Evolutionary conservation across 176 grass and related monocot genomes (phyloP).

Genomic region (Cenchrus americanus): DNA sequence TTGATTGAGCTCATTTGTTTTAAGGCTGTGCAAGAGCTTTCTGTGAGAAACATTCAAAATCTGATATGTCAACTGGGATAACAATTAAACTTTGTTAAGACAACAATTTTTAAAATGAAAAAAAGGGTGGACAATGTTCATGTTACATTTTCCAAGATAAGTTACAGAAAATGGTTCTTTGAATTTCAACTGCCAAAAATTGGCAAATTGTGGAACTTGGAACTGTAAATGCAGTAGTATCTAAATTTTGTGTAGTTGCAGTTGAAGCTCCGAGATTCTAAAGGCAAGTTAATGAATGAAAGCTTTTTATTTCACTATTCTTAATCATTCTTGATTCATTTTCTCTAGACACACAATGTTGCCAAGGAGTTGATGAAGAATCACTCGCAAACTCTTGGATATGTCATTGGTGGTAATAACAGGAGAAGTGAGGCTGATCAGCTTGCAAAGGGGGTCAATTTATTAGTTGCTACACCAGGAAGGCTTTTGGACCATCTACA

Average conservation of each 20-base stretch:
- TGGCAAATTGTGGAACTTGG: background rate
- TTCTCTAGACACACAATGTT: slow-evolving; percentile 82
- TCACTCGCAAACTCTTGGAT: slow-evolving; percentile 89
- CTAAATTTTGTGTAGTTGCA: background rate
- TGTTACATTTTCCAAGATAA: background rate
- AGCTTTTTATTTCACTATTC: background rate
- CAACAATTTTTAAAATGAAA: background rate
- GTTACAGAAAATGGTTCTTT: background rate
- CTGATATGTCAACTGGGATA: background rate
- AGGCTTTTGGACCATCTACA: slow-evolving; percentile 98
- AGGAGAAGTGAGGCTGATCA: slow-evolving; percentile 82
- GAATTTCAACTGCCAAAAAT: background rate
- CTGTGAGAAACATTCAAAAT: background rate
- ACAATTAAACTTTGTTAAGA: background rate
- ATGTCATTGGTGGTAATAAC: slow-evolving; percentile 83
- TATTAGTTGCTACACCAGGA: slow-evolving; percentile 92
- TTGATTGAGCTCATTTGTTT: background rate
- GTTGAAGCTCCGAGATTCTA: background rate
- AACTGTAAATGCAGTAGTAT: background rate
- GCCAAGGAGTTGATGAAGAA: slow-evolving; percentile 92
- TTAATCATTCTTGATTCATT: slow-evolving; percentile 4
- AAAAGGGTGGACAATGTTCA: background rate
- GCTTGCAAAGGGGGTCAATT: slow-evolving; percentile 87
- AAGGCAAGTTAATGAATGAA: background rate
- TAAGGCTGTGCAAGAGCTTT: background rate